Evolutionary conservation across 441 rosid species (phyloP), one percentile per base, ranked within the genome.

Genomic region (Isatis lusitanica): DNA sequence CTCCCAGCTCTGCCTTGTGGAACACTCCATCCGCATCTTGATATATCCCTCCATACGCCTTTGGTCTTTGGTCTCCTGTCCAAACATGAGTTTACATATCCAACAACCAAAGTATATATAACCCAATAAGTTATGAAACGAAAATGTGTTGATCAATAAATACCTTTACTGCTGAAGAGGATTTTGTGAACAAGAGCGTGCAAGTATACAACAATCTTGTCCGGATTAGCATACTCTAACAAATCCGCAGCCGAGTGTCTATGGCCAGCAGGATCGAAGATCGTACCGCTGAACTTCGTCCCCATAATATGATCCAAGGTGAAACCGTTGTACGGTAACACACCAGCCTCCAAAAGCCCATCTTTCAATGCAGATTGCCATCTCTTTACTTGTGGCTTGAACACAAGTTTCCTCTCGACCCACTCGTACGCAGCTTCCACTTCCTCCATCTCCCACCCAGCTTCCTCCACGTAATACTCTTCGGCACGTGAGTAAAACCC

Each of bases 341-440:
- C 85, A 9, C 85, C 84, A 0, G 63, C 89, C 74, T 83, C 87
- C 9, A 85, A 50, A 69, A 83, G 36, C 65, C 85, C 88, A 26
- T 81, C 80, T 56, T 75, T 79, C n/a, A 85, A 73, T 1, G 83
- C 88, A 7, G 83, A 77, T 70, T 85, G 85, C 85, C 86, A 85
- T 24, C 51, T 76, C 76, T 52, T 43, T 68, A 83, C 16, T 2
- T 66, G 73, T 9, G 86, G 86, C 77, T 57, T 13, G 42, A 75
- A 81, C 3, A 74, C 84, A 42, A 83, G 77, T 68, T 81, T 85
- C 39, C 71, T 74, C 66, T 85, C 86, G 24, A 83, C 86, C 86
- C 88, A 85, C 38, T 57, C 44, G 63, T 85, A 83, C 9, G 88
- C 73, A 0, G 39, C 52, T 38, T 78, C 71, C 44, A 74, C 88